phyloP scores from a whole-genome alignment of 2,329 filamentous ascomycete genomes.

The Alternaria burnsii region DNA sequence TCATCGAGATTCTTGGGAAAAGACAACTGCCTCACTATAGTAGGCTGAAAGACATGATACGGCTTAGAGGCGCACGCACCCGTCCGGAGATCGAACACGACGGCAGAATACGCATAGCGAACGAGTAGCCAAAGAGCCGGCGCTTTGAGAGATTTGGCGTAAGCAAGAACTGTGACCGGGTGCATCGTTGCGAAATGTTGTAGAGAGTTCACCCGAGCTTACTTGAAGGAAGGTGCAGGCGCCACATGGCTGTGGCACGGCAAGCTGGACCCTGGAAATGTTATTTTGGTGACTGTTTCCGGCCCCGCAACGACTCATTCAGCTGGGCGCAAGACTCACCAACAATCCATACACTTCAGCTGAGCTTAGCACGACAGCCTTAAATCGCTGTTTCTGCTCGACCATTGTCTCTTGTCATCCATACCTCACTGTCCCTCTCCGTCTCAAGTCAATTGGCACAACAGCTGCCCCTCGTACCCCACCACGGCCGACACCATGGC shows the following conservation, averaged over 20 bases:
- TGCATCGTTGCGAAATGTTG: not conserved
- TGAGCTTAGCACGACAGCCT: constrained; percentile 9
- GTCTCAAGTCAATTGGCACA: constrained; percentile 19
- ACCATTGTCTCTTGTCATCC: not conserved
- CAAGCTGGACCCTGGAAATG: constrained; percentile 17
- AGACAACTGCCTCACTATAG: too few species aligned
- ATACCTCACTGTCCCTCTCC: not conserved
- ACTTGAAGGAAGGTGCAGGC: not conserved
- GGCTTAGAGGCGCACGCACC: too few species aligned
- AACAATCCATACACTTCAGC: constrained; percentile 15
- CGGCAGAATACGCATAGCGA: too few species aligned
- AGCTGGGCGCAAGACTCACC: constrained; percentile 21
- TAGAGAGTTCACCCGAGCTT: not conserved
- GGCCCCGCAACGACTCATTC: constrained; percentile 30
- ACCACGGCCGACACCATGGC: constrained; percentile 46
- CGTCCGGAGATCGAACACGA: too few species aligned
- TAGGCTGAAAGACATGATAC: too few species aligned
- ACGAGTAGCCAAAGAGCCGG: too few species aligned
- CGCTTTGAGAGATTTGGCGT: not conserved
- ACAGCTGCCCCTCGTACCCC: constrained; percentile 36
- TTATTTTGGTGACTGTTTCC: constrained; percentile 18
- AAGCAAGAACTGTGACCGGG: not conserved
- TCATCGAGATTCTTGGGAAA: too few species aligned
- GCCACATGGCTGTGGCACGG: constrained; percentile 18
- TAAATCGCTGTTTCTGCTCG: constrained; percentile 4